These are phyloP conservation scores for Sedum album DNA, from an alignment of 164 flowering plant species.

Conservation along the genomic window DNA sequence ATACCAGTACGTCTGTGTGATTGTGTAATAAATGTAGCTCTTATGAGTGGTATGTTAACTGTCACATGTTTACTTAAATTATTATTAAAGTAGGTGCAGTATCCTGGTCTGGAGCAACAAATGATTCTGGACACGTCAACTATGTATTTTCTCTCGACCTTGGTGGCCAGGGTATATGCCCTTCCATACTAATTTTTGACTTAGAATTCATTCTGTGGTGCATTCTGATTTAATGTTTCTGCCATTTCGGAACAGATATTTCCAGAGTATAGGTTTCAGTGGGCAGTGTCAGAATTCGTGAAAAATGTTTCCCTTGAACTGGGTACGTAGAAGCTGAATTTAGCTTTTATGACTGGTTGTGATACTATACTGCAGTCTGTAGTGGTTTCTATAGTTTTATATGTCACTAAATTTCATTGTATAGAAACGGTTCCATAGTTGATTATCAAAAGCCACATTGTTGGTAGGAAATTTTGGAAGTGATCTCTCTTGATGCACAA, in stretches of 20 bases:
- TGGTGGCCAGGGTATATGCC: constrained; percentile 59
- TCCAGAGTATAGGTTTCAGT: constrained; percentile 78
- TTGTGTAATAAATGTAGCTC: too few relatives aligned
- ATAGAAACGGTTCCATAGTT: not conserved
- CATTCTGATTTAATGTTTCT: not conserved
- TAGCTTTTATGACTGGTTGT: not conserved
- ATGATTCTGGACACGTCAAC: constrained; percentile 63
- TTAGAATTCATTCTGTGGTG: not conserved
- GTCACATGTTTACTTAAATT: too few relatives aligned
- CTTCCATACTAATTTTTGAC: not conserved
- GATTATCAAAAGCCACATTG: not conserved
- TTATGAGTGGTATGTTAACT: too few relatives aligned
- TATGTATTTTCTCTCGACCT: constrained; percentile 66
- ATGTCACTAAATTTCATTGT: not conserved
- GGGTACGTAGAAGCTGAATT: constrained; percentile 42
- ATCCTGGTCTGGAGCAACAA: constrained; percentile 71
- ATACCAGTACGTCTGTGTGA: too few relatives aligned
- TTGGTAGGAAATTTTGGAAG: not conserved
- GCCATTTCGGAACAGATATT: constrained; percentile 39
- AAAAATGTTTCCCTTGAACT: constrained; percentile 63
- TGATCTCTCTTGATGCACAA: not conserved
- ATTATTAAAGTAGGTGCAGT: too few relatives aligned
- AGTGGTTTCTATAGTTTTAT: not conserved
- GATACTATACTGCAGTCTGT: not conserved
- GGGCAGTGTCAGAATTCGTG: constrained; percentile 65